Conservation (phyloP, 2,329 filamentous ascomycete species). For the Epichloe scottii region DNA sequence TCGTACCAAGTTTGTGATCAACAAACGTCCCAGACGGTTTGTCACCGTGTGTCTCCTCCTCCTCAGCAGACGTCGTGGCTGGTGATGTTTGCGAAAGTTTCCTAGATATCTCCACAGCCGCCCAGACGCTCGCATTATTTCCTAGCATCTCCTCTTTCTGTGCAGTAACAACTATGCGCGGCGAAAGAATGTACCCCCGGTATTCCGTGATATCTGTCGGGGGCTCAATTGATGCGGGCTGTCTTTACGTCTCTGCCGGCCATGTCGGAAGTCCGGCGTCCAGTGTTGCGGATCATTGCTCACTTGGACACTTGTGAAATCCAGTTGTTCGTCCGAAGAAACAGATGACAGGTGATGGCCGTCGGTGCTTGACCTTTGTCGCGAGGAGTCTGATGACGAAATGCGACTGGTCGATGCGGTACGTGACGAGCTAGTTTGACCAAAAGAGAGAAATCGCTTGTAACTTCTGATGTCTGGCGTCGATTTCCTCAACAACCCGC, state of each 20-base stretch:
- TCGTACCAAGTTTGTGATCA: slow-evolving; percentile 12
- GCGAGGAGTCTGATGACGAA: slow-evolving; percentile 2
- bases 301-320: neutral
- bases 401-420: slow-evolving; percentile 2
- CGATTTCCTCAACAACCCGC: slow-evolving; percentile 6
- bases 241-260: neutral
- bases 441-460: slow-evolving; percentile 4
- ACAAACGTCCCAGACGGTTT: slow-evolving; percentile 7
- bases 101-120: slow-evolving; percentile 34
- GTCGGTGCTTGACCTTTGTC: neutral
- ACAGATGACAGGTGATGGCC: neutral
- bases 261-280: neutral
- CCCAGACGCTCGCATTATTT: slow-evolving; percentile 29
- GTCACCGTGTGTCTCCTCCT: neutral
- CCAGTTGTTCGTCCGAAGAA: slow-evolving; percentile 1
- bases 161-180: slow-evolving; percentile 30
- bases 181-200: slow-evolving; percentile 23
- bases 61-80: neutral
- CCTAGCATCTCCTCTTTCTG: slow-evolving; percentile 24
- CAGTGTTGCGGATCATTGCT: neutral
- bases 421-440: slow-evolving; percentile 1
- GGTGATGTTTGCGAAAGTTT: slow-evolving; percentile 19
- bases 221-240: slow-evolving; percentile 1
- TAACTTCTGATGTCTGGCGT: slow-evolving; percentile 4
- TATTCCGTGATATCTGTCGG: slow-evolving; percentile 5